Conservation (phyloP, 2,329 filamentous ascomycete genomes). For the Hypoxylon sp. region DNA sequence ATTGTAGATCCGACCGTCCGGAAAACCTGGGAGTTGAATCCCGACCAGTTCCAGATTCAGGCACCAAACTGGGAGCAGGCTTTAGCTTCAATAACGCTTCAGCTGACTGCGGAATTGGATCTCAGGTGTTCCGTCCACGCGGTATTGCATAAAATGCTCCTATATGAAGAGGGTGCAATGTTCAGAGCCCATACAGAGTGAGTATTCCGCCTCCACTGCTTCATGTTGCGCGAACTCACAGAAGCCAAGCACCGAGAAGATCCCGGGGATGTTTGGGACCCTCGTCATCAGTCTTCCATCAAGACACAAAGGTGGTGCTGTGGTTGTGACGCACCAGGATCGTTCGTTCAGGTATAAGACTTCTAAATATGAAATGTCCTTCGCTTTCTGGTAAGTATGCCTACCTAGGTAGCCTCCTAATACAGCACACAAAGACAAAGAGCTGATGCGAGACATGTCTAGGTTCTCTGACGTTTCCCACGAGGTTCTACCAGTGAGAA, state of each 20-base stretch:
- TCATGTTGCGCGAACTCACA: background rate
- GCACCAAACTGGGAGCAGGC: slow-evolving; percentile 47
- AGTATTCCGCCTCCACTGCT: background rate
- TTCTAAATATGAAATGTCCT: slow-evolving; percentile 35
- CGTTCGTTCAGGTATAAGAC: slow-evolving; percentile 47
- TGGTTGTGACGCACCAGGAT: slow-evolving; percentile 52
- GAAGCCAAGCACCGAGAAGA: slow-evolving; percentile 53
- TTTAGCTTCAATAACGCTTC: slow-evolving; percentile 38
- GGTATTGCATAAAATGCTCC: slow-evolving; percentile 56
- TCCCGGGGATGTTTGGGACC: slow-evolving; percentile 59
- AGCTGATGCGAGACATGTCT: too few species aligned
- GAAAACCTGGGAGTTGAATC: slow-evolving; percentile 55
- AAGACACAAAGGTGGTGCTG: slow-evolving; percentile 55
- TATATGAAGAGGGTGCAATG: slow-evolving; percentile 60
- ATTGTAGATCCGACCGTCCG: slow-evolving; percentile 51
- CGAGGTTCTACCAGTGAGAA: slow-evolving; percentile 57
- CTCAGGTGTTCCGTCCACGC: slow-evolving; percentile 45
- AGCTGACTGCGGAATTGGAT: slow-evolving; percentile 46
- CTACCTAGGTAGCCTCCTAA: background rate
- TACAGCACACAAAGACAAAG: too few species aligned
- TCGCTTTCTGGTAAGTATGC: slow-evolving; percentile 38
- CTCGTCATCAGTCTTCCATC: slow-evolving; percentile 60
- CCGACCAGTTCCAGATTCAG: slow-evolving; percentile 49
- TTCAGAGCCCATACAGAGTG: slow-evolving; percentile 57
- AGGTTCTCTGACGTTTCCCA: slow-evolving; percentile 63